Evolutionary conservation across 768 basidiomycete genomes (phyloP).

Genomic region (Kwoniella heveanensis): DNA sequence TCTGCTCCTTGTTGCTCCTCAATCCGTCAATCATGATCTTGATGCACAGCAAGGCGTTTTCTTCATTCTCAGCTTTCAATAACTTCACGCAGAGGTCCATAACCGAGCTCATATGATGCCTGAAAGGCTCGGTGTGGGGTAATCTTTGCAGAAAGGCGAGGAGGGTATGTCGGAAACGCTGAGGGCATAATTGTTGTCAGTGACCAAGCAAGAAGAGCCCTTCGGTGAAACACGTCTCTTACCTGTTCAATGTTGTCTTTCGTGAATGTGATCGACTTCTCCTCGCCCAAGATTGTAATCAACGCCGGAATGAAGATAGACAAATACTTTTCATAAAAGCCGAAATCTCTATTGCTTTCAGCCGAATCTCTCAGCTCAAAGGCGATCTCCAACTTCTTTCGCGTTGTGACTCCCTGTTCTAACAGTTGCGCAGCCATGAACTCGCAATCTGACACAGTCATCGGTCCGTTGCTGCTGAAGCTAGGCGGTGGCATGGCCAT

Average conservation of each 20-base stretch:
- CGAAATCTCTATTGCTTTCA: slow-evolving; percentile 48
- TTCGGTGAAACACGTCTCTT: too few relatives aligned
- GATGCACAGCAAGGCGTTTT: slow-evolving; percentile 85
- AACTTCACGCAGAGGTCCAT: slow-evolving; percentile 80
- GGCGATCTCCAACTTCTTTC: slow-evolving; percentile 40
- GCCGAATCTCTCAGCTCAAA: slow-evolving; percentile 53
- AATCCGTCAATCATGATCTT: slow-evolving; percentile 89
- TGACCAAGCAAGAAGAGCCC: too few relatives aligned
- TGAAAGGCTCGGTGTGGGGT: slow-evolving; percentile 75
- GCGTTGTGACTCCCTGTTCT: slow-evolving; percentile 41
- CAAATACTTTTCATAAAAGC: slow-evolving; percentile 50
- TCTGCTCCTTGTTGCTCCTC: slow-evolving; percentile 59
- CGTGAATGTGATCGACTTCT: slow-evolving; percentile 57
- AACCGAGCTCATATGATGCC: slow-evolving; percentile 67
- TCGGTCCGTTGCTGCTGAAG: slow-evolving; percentile 41
- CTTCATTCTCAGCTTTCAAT: slow-evolving; percentile 89
- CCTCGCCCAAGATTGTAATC: slow-evolving; percentile 40
- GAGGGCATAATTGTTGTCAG: slow-evolving; percentile 36
- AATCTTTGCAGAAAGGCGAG: slow-evolving; percentile 88
- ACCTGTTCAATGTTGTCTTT: slow-evolving; percentile 56
- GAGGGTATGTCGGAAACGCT: slow-evolving; percentile 80
- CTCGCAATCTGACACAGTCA: slow-evolving; percentile 52
- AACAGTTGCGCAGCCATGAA: slow-evolving; percentile 45
- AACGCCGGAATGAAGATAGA: slow-evolving; percentile 46
- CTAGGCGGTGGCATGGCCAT: slow-evolving; percentile 39